These are phyloP conservation scores for Cronartium ribicola DNA, from an alignment of 1,284 basidiomycete genomes.

Conservation along the genomic window DNA sequence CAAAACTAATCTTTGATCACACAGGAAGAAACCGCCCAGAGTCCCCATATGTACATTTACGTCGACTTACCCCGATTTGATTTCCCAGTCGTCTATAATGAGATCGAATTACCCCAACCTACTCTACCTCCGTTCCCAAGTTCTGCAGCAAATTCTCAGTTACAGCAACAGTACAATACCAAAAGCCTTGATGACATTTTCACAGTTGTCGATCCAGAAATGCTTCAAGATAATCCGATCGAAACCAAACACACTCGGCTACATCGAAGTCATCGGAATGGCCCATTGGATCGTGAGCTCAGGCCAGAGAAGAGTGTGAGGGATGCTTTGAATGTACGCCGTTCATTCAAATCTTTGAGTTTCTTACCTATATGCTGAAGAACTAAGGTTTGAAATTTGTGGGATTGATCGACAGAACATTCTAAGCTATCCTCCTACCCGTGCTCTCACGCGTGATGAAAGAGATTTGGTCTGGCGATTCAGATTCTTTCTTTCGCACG, in stretches of 20 bases:
- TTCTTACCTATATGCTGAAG: not conserved
- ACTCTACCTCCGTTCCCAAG: conserved; percentile 51
- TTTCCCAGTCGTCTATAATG: conserved; percentile 93
- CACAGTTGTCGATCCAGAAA: conserved; percentile 87
- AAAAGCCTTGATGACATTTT: conserved; percentile 61
- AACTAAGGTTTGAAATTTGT: too few relatives aligned
- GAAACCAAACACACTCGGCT: conserved; percentile 94
- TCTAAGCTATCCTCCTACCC: conserved; percentile 83
- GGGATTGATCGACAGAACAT: conserved; percentile 63
- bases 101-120: conserved; percentile 55
- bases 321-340: conserved; percentile 76
- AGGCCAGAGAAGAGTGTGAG: conserved; percentile 94
- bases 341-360: conserved; percentile 47
- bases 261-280: conserved; percentile 87
- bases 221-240: conserved; percentile 84
- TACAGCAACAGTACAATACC: conserved; percentile 32
- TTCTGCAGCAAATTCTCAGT: conserved; percentile 44
- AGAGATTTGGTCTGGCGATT: conserved; percentile 98
- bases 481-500: conserved; percentile 87
- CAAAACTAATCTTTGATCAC: conserved; percentile 4
- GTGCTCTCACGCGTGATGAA: conserved; percentile 78
- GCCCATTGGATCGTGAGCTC: conserved; percentile 87
- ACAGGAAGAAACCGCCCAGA: conserved; percentile 43
- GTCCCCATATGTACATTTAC: conserved; percentile 68
- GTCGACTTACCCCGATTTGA: conserved; percentile 96